Evolutionary conservation across 2,329 filamentous ascomycete species (phyloP).

Genomic region (Calonectria pauciramosa): DNA sequence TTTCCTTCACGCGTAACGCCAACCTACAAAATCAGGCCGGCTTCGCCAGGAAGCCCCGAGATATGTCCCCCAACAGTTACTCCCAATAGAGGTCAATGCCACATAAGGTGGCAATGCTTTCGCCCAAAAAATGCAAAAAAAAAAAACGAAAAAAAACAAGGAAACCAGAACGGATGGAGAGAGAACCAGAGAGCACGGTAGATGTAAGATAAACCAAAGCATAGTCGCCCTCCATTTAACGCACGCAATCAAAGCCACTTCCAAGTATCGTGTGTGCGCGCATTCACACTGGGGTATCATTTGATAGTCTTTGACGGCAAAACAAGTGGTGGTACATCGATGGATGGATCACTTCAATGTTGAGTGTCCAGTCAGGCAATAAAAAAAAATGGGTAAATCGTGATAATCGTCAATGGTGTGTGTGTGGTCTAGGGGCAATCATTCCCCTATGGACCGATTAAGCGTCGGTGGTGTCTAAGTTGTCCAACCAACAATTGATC

Average conservation of each 20-base stretch:
- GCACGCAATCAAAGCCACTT: slow-evolving; percentile 27
- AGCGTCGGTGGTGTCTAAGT: slow-evolving; percentile 55
- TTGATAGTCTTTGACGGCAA: slow-evolving; percentile 39
- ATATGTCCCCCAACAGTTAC: neutral
- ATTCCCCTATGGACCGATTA: slow-evolving; percentile 9
- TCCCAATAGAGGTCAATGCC: slow-evolving; percentile 13
- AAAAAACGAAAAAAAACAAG: slow-evolving; percentile 15
- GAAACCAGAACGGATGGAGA: slow-evolving; percentile 14
- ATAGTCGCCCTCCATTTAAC: slow-evolving; percentile 20
- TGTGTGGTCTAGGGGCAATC: neutral
- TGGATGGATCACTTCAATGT: slow-evolving; percentile 21
- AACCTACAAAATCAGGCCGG: slow-evolving; percentile 34
- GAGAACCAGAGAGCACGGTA: slow-evolving; percentile 21
- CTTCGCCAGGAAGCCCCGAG: slow-evolving; percentile 40
- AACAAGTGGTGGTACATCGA: slow-evolving; percentile 40
- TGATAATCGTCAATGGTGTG: slow-evolving; percentile 36
- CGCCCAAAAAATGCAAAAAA: slow-evolving; percentile 21
- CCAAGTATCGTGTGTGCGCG: slow-evolving; percentile 33
- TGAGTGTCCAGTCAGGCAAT: slow-evolving; percentile 22
- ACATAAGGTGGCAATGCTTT: slow-evolving; percentile 4
- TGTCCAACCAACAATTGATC: slow-evolving; percentile 67
- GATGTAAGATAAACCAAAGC: slow-evolving; percentile 16
- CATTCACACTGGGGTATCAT: slow-evolving; percentile 45
- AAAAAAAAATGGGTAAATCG: slow-evolving; percentile 30
- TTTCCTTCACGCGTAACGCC: slow-evolving; percentile 36